Evolutionary conservation across 208 protist genomes (phyloP).

Genomic region (Acanthamoeba lenticulata): DNA sequence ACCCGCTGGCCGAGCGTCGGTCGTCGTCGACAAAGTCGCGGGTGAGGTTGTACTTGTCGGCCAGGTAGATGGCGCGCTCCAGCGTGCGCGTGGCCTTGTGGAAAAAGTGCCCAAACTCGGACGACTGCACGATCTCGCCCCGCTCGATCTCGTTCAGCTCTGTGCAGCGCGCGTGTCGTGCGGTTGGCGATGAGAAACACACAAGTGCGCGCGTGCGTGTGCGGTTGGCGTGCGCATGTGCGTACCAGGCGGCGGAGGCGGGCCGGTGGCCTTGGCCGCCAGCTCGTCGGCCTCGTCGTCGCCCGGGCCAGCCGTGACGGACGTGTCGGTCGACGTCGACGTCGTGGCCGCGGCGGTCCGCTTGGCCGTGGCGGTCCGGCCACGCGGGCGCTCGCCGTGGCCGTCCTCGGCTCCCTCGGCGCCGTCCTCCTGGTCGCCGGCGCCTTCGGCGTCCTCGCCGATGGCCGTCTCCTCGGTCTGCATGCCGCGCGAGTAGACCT

Average conservation of each 20-base stretch:
- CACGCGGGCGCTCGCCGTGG: background rate
- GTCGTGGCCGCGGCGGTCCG: background rate
- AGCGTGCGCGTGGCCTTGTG: constrained; percentile 70
- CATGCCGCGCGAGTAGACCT: constrained; percentile 61
- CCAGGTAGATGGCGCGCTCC: constrained; percentile 79
- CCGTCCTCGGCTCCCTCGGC: constrained; percentile 55
- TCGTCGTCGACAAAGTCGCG: constrained; percentile 74
- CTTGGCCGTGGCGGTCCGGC: background rate
- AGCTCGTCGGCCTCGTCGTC: background rate
- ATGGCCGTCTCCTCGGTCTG: constrained; percentile 42
- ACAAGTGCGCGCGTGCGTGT: background rate
- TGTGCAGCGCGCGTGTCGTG: background rate
- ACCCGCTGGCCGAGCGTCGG: background rate
- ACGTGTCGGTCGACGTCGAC: background rate
- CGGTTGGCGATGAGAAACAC: background rate
- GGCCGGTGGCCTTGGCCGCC: background rate
- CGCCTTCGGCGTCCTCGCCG: background rate
- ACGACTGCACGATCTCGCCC: constrained; percentile 47
- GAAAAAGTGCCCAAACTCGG: constrained; percentile 77
- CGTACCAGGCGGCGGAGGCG: background rate
- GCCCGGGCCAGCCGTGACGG: background rate
- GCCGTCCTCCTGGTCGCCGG: background rate
- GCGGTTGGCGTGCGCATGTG: background rate
- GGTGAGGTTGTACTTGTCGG: constrained; percentile 77
- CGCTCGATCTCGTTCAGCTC: constrained; percentile 62